A percentile compares a stretch with the other conserved stretches of the same genome.
Evolutionary conservation across 257 asterid genomes (phyloP).

Genomic region (Capsicum chinense): DNA sequence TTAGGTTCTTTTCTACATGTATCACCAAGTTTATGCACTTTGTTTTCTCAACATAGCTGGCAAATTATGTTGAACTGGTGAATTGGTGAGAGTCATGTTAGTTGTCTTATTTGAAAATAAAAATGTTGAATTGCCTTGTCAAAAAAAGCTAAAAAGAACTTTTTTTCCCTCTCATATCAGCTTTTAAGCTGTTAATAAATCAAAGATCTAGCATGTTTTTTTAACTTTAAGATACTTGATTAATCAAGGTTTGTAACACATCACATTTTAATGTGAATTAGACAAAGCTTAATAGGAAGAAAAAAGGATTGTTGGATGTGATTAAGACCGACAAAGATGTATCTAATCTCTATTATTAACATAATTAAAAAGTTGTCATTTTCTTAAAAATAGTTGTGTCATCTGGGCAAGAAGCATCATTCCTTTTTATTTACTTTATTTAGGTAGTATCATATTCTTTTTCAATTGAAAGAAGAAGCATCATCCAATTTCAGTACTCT

Average conservation of each 20-base stretch:
- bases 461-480: conserved; percentile 40
- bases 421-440: conserved; percentile 31
- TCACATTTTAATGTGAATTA: neutral
- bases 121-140: conserved; percentile 18
- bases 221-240: neutral
- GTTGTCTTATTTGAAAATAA: neutral
- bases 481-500: conserved; percentile 29
- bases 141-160: conserved; percentile 3
- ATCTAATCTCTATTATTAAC: conserved; percentile 22
- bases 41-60: too few species aligned
- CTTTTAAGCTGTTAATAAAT: too few species aligned
- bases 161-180: too few species aligned
- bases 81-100: neutral
- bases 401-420: conserved; percentile 31
- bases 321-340: conserved; percentile 26
- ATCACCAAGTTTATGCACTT: too few species aligned
- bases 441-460: conserved; percentile 33
- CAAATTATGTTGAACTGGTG: neutral
- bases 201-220: neutral
- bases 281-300: conserved; percentile 13
- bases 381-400: conserved; percentile 26
- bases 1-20: too few species aligned
- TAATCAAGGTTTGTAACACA: neutral
- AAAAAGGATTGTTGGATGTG: neutral
- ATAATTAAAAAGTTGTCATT: neutral